Conservation (phyloP, 2,329 filamentous ascomycete species). For the Lomentospora prolificans region DNA sequence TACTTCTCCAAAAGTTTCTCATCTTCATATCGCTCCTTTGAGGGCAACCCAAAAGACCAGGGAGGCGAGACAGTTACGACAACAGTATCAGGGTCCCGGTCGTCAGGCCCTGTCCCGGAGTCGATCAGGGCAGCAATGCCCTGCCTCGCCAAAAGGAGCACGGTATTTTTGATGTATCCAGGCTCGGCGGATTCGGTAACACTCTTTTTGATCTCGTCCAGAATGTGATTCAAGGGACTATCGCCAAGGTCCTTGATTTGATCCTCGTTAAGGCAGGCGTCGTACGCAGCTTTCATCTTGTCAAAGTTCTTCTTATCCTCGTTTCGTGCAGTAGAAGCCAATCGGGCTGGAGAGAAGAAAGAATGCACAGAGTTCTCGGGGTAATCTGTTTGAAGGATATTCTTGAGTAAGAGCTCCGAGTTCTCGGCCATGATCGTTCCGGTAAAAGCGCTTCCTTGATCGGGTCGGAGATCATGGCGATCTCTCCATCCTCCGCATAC, state of each 20-base stretch:
- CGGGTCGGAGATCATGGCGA: conserved; percentile 53
- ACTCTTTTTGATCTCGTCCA: conserved; percentile 27
- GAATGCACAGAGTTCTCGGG: conserved; percentile 23
- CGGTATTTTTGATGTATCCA: conserved; percentile 26
- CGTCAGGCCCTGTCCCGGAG: conserved; percentile 29
- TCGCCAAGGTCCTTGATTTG: conserved; percentile 44
- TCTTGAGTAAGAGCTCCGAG: conserved; percentile 47
- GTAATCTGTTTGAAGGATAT: conserved; percentile 52
- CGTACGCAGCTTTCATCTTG: conserved; percentile 54
- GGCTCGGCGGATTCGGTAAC: conserved; percentile 20
- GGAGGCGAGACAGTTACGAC: conserved; percentile 31
- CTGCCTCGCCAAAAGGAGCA: conserved; percentile 35
- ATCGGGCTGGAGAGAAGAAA: not conserved
- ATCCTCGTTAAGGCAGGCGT: conserved; percentile 55
- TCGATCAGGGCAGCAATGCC: conserved; percentile 29
- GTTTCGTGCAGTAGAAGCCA: conserved; percentile 15
- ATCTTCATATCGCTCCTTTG: conserved; percentile 51
- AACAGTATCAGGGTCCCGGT: conserved; percentile 27
- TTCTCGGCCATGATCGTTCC: conserved; percentile 52
- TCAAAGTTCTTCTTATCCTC: conserved; percentile 53
- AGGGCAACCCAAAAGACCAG: conserved; percentile 47
- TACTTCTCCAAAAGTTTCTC: conserved; percentile 42
- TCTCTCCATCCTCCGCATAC: conserved; percentile 59
- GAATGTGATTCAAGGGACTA: conserved; percentile 43
- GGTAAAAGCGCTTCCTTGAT: conserved; percentile 51